A percentile compares a stretch with the other conserved stretches of the same genome.
These are phyloP conservation scores for Silybum marianum DNA, from an alignment of 129 eudicot genomes.

Conservation along the genomic window DNA sequence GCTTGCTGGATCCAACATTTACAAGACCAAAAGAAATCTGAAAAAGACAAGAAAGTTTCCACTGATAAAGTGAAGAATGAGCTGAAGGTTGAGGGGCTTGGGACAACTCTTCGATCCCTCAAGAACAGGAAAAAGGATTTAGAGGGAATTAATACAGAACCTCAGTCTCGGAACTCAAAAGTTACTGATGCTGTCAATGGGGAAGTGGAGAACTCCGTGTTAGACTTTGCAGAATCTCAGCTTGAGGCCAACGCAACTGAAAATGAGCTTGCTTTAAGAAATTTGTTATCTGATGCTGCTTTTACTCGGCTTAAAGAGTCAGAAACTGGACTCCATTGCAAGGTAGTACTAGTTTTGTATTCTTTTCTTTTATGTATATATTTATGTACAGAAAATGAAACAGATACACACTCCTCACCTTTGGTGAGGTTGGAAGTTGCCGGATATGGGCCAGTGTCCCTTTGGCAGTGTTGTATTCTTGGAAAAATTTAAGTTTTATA, in stretches of 20 bases:
- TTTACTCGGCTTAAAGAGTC: conserved; percentile 85
- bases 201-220: conserved; percentile 46
- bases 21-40: conserved; percentile 93
- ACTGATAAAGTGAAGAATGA: conserved; percentile 75
- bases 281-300: conserved; percentile 76
- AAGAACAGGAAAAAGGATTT: conserved; percentile 71
- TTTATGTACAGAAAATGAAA: not conserved
- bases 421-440: not conserved
- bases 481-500: not conserved
- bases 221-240: conserved; percentile 52
- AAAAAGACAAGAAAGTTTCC: conserved; percentile 85
- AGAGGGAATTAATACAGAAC: conserved; percentile 44
- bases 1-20: conserved; percentile 99
- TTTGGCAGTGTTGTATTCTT: not conserved
- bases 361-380: not conserved
- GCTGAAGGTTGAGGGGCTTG: conserved; percentile 97
- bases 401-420: not conserved
- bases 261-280: conserved; percentile 57
- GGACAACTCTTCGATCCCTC: conserved; percentile 87
- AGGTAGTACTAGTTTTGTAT: conserved; percentile 47
- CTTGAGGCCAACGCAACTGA: conserved; percentile 43
- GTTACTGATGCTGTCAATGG: conserved; percentile 42
- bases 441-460: not conserved
- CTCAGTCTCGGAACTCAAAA: conserved; percentile 31
- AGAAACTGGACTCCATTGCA: conserved; percentile 92